Conservation (phyloP, 73 alveolate genomes). For the Uronychia setigera region DNA sequence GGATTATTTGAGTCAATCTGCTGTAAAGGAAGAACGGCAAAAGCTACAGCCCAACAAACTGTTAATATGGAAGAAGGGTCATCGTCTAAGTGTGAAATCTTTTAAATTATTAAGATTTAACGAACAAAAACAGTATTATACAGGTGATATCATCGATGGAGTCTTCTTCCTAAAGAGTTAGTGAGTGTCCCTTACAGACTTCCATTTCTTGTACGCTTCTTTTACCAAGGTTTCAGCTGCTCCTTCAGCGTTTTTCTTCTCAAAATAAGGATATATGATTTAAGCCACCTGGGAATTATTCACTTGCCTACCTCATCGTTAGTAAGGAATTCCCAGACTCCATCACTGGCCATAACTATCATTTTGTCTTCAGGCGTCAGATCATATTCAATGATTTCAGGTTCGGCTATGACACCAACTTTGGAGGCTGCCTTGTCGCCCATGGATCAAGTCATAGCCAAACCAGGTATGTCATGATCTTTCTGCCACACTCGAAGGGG, state of each 20-base stretch:
- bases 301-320: slow-evolving; percentile 66
- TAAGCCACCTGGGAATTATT: slow-evolving; percentile 37
- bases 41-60: background rate
- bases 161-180: slow-evolving; percentile 73
- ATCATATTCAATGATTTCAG: slow-evolving; percentile 46
- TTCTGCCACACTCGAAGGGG: slow-evolving; percentile 73
- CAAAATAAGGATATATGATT: slow-evolving; percentile 50
- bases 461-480: slow-evolving; percentile 63
- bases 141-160: slow-evolving; percentile 90
- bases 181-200: slow-evolving; percentile 8
- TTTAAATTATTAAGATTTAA: background rate
- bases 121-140: slow-evolving; percentile 51
- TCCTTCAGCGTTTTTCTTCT: slow-evolving; percentile 23
- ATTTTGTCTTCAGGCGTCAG: slow-evolving; percentile 67
- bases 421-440: slow-evolving; percentile 72
- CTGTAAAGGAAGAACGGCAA: too few species aligned
- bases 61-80: background rate
- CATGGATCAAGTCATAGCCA: slow-evolving; percentile 81
- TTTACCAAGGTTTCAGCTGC: slow-evolving; percentile 26
- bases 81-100: background rate
- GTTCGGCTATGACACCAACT: slow-evolving; percentile 74
- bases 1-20: background rate
- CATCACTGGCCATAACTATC: slow-evolving; percentile 80
- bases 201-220: slow-evolving; percentile 86
- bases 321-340: slow-evolving; percentile 87